These are phyloP conservation scores for Monosporascus sp. DNA, from an alignment of 2,329 filamentous ascomycete species.

Conservation along the genomic window DNA sequence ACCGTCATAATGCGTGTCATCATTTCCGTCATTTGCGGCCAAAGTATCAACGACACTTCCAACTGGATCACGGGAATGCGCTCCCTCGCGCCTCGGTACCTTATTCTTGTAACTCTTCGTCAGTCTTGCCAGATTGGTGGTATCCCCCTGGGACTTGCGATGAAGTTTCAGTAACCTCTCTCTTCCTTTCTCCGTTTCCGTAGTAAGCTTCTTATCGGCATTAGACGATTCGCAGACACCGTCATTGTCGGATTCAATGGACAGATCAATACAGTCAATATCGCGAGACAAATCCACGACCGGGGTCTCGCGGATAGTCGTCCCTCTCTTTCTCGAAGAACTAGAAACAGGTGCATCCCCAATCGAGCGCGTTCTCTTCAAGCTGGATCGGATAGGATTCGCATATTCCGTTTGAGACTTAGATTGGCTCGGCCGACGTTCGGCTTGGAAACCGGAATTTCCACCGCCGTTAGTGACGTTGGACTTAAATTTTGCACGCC, in stretches of 20 bases:
- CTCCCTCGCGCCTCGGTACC: neutral
- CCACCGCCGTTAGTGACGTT: neutral
- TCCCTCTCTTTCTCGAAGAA: conserved; percentile 3
- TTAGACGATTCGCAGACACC: neutral
- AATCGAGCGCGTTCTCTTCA: conserved; percentile 7
- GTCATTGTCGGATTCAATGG: conserved; percentile 8
- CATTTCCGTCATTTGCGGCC: neutral
- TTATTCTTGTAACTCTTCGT: conserved; percentile 6
- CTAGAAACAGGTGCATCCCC: neutral
- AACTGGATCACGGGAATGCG: neutral
- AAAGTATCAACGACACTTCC: neutral
- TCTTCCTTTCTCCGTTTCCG: neutral
- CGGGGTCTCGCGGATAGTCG: neutral
- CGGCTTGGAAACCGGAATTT: neutral
- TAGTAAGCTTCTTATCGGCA: neutral
- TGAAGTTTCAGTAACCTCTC: conserved; percentile 6
- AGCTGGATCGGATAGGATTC: neutral
- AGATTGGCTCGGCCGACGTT: neutral
- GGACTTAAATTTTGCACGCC: neutral
- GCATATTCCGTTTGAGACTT: neutral
- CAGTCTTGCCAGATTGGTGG: conserved; percentile 1
- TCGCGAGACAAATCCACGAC: conserved; percentile 7
- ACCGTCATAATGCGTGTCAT: conserved; percentile 2
- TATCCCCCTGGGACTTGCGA: conserved; percentile 7
- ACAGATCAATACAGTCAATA: conserved; percentile 23